Base-by-base conservation (phyloP, 2,329 filamentous ascomycete species). In the Capronia epimyces region DNA sequence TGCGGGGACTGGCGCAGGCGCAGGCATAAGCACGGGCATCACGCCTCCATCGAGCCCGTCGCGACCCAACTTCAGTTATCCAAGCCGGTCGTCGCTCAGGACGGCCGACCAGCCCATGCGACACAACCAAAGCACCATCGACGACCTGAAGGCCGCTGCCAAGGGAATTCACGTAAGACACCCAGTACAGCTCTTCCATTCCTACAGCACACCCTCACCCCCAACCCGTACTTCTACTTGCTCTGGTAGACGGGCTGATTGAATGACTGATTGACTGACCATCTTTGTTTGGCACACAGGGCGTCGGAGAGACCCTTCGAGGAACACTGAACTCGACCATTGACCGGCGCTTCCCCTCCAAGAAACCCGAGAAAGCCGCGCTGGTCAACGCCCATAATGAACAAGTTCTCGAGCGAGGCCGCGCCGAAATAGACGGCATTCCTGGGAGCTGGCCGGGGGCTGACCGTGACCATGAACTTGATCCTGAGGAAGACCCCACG, bases 51-150 rank as follows among this genome's bases (percentile, higher is more conserved):
- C 54, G 9, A 57, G 54, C 20, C 54, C 56, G 9, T 50, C 54
- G n/a, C 25, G 53, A 21, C 50, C 50, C 20, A 61, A 59, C 42
- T 61, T 55, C 54, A 61, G 59, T 44, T 61, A 61, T 36, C 59
- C 59, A 1, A 50, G 34, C 43, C 59, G 55, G n/a, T 51, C 50
- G 10, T 53, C 53, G 4, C 22, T 56, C 10, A 40, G 36, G 32
- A 55, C 51, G 21, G 43, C 54, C 13, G 51, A 57, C 20, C 58
- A 59, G 32, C 50, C 54, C 8, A 37, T 49, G 39, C 39, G 45
- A 16, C 53, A 58, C 13, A 58, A 58, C 40, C 49, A 46, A 27
- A 49, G 21, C 31, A 58, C 57, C 13, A 55, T 61, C n/a, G 49
- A 57, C 21, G 55, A 59, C 37, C 34, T 61, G 15, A 56, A 52